Base-by-base conservation (phyloP, 148 eudicot species). In the Amaranthus palmeri region DNA sequence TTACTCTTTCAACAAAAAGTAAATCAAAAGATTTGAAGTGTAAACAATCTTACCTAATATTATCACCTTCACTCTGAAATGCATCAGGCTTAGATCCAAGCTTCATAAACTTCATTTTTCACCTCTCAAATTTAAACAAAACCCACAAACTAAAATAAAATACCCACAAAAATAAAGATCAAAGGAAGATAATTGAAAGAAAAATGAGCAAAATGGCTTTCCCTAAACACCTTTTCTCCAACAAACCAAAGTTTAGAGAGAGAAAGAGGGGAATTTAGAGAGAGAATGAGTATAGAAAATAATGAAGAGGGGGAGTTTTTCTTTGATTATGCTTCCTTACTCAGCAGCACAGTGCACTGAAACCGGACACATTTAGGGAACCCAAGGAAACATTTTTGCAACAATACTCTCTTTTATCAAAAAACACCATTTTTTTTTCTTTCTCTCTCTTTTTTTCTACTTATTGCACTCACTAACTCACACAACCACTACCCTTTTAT, bases 61-160 rank as follows among this genome's bases (percentile, higher is more conserved):
- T 85, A 77, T 90, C 96, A 54, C 91, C 96, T 70, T 90, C 88
- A 56, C 83, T 83, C 86, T 88, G 90, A 75, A 90, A 88, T 36
- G 85, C 78, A 78, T 90, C 96, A 80, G 89, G 86, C 71, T 90
- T 90, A 70, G 96, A 90, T 83, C 96, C 96, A 77, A 90, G 91
- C 73, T 90, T 90, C 96, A 90, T 90, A 71, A 88, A 90, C 89
- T 90, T 90, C 96, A 90, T 90, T 70, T 83, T 86, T 74, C 61
- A 63, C 66, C 25, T 53, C 57, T 73, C 63, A 60, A 50, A 61
- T 68, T 42, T 10, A 15, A 71, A 8, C 3, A 67, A 61, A 4
- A 67, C 81, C 81, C 77, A 73, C 49, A 50, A 76, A 61, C 61
- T 50, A 54, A 54, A n/a, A 71, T 40, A 10, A 76, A 46, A 57